A percentile compares a stretch with the other conserved stretches of the same genome.
Evolutionary conservation across 768 basidiomycete species (phyloP).

Genomic region (Russula foetens): DNA sequence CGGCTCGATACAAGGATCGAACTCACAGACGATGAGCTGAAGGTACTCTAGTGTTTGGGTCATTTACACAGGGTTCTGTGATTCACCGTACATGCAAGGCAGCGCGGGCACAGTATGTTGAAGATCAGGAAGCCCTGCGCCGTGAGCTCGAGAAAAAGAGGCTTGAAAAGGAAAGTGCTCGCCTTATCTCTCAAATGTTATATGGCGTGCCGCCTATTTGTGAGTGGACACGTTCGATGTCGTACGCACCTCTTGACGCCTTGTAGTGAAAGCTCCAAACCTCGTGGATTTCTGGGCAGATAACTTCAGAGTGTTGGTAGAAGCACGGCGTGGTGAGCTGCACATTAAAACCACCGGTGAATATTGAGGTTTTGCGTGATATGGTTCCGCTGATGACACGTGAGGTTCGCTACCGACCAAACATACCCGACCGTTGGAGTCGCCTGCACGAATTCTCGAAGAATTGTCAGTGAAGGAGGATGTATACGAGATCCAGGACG

Average conservation of each 20-base stretch:
- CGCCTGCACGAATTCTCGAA: background rate
- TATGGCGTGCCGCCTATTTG: conserved; percentile 60
- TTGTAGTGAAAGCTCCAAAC: conserved; percentile 55
- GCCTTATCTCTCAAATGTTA: conserved; percentile 52
- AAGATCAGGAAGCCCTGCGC: conserved; percentile 48
- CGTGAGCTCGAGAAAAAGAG: conserved; percentile 44
- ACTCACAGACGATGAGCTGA: conserved; percentile 74
- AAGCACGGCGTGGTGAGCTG: conserved; percentile 44
- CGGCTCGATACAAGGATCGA: conserved; percentile 70
- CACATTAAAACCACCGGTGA: conserved; percentile 34
- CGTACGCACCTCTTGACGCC: background rate
- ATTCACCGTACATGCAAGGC: conserved; percentile 32
- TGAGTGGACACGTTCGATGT: conserved; percentile 29
- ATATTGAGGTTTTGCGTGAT: background rate
- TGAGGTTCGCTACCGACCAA: conserved; percentile 41
- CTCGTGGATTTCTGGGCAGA: conserved; percentile 68
- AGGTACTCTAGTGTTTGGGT: conserved; percentile 33
- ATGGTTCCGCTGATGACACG: background rate
- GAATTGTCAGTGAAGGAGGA: background rate
- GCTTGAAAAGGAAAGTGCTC: conserved; percentile 45
- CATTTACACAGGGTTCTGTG: background rate
- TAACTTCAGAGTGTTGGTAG: conserved; percentile 62
- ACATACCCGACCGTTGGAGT: conserved; percentile 34
- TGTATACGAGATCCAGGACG: background rate
- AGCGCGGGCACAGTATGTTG: conserved; percentile 55